Conservation (phyloP, 441 rosid species). For the Gossypium aridum region DNA sequence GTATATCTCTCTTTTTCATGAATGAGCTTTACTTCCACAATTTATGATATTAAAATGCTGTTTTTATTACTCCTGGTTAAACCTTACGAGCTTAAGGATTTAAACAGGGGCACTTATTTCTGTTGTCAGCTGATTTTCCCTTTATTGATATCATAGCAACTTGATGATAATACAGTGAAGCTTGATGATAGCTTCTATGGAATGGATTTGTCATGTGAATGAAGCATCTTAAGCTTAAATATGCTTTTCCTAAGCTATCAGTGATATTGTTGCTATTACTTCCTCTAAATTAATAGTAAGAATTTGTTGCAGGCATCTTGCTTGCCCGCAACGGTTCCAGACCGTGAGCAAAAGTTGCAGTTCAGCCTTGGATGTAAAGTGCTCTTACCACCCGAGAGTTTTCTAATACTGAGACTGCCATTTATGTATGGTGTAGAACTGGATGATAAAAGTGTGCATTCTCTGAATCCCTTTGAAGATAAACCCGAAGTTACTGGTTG, state of each 20-base stretch:
- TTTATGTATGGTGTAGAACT: constrained; percentile 68
- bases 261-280: not conserved
- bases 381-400: constrained; percentile 79
- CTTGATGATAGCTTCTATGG: not conserved
- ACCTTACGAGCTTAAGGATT: constrained; percentile 2
- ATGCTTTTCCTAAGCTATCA: not conserved
- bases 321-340: constrained; percentile 41
- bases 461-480: constrained; percentile 54
- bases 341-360: constrained; percentile 45
- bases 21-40: not conserved
- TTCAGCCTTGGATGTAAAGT: constrained; percentile 64
- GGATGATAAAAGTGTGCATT: constrained; percentile 41
- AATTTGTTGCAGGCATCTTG: constrained; percentile 43
- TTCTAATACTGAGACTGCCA: constrained; percentile 66
- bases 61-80: not conserved
- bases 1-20: constrained; percentile 31
- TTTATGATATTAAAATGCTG: not conserved
- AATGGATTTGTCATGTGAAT: not conserved
- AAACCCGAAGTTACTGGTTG: constrained; percentile 83
- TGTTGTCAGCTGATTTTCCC: not conserved
- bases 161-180: not conserved
- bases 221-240: not conserved
- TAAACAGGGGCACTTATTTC: not conserved
- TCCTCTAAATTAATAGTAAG: not conserved
- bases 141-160: not conserved